A percentile compares a stretch with the other conserved stretches of the same genome.
Conservation (phyloP, 805 yeast species). For the Candida coquimbonensis region DNA sequence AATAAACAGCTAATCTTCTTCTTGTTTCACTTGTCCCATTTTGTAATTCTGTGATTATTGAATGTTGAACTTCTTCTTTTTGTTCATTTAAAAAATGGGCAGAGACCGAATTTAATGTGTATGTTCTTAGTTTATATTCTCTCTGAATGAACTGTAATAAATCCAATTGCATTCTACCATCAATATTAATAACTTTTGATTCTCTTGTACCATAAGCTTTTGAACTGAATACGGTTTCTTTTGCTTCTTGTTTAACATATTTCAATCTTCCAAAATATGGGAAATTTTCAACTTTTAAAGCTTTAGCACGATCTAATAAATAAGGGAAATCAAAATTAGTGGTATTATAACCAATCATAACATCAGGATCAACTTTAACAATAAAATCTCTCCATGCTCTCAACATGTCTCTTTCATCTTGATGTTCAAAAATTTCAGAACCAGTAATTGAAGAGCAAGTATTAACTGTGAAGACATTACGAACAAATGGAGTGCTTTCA, state of each 20-base stretch:
- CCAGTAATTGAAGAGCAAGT: conserved; percentile 93
- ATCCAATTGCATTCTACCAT: conserved; percentile 94
- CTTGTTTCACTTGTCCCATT: conserved; percentile 90
- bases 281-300: conserved; percentile 56
- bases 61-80: conserved; percentile 96
- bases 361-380: conserved; percentile 85
- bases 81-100: conserved; percentile 92
- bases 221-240: conserved; percentile 80
- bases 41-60: conserved; percentile 90
- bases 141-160: conserved; percentile 87
- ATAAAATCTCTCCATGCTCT: conserved; percentile 83
- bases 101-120: conserved; percentile 90
- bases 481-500: conserved; percentile 77
- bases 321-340: conserved; percentile 95
- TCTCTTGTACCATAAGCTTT: conserved; percentile 96
- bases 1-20: conserved; percentile 91
- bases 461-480: conserved; percentile 90
- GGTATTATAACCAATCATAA: conserved; percentile 92
- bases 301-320: conserved; percentile 76
- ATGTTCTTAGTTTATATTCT: conserved; percentile 90
- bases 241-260: conserved; percentile 64
- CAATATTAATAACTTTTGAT: conserved; percentile 83
- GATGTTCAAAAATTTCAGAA: conserved; percentile 73
- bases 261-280: conserved; percentile 82
- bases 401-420: conserved; percentile 76